Evolutionary conservation across 2,329 filamentous ascomycete species (phyloP).

Genomic region (Aspergillus hiratsukae): DNA sequence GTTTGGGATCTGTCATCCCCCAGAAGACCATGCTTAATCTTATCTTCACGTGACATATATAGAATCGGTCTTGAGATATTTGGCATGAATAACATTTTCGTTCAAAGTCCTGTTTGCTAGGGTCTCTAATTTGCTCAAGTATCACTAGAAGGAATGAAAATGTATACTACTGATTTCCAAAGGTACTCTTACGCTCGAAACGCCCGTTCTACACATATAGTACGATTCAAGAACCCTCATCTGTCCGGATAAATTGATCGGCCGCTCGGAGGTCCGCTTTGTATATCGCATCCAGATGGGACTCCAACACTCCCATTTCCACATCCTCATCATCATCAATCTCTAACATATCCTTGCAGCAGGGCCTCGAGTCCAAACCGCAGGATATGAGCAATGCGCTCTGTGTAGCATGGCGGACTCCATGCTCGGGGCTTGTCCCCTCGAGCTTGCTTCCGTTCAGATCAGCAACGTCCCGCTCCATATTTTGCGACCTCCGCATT

Average conservation of each 20-base stretch:
- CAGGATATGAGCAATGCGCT: conserved; percentile 42
- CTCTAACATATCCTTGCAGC: neutral
- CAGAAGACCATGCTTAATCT: neutral
- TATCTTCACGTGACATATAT: conserved; percentile 16
- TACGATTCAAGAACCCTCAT: neutral
- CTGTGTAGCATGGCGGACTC: conserved; percentile 38
- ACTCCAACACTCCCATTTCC: neutral
- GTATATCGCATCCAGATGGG: neutral
- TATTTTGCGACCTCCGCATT: conserved; percentile 19
- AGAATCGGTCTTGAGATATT: neutral
- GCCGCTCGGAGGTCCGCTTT: conserved; percentile 10
- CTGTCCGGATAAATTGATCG: conserved; percentile 14
- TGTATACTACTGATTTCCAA: neutral
- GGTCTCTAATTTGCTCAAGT: neutral
- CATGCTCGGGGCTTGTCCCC: conserved; percentile 34
- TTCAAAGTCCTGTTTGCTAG: neutral
- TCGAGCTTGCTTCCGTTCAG: conserved; percentile 19
- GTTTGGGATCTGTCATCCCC: neutral
- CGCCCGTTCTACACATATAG: neutral
- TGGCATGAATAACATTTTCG: neutral
- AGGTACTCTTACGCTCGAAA: neutral
- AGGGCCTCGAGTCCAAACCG: conserved; percentile 9
- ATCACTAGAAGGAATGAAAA: neutral
- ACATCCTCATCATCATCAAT: neutral
- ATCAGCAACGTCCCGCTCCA: conserved; percentile 15